Base-by-base conservation (phyloP, 495 filamentous ascomycete genomes). In the Penicillium egyptiacum region DNA sequence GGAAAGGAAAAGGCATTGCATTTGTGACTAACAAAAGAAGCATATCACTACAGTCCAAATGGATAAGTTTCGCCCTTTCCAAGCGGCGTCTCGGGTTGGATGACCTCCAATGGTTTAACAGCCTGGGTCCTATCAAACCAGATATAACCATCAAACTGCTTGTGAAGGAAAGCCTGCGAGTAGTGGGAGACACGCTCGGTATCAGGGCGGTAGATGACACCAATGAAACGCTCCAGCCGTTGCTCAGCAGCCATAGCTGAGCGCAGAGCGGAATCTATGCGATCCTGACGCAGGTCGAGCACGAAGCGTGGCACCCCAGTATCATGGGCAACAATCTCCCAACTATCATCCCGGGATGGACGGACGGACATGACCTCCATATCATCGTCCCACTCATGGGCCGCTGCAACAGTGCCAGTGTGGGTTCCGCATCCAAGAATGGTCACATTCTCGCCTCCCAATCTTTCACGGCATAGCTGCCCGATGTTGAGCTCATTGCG, bases 131-230 rank as follows among this genome's bases (percentile, higher is more conserved):
- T 58, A 70, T 86, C 81, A 58, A 86, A 83, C 79, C 81, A 86
- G 20, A 85, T 55, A 53, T 78, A 77, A 0, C 72, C 80, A 63
- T 86, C 82, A 48, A 84, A 77, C 68, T 85, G 82, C 53, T 81
- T 69, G 35, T 80, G 78, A 47, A 86, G 59, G 26, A 77, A 69
- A 0, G 81, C 78, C 39, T 73, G 66, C 23, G 79, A 81, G 62
- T 86, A 86, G 61, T 84, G 82, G 23, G 79, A 82, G 47, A 75
- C 51, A 10, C 71, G 66, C 63, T 86, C 83, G 0, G 81, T 82
- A 14, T 77, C 73, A 7, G 82, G 83, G 4, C 75, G 67, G 61
- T 85, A 86, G n/a, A 86, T 81, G 11, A 85, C 82, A 1, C 83
- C 83, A 33, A 86, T 85, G 51, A 83, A 84, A 7, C 83, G 62